Base-by-base conservation (phyloP, 805 yeast genomes). In the Zygosaccharomyces lentus region DNA sequence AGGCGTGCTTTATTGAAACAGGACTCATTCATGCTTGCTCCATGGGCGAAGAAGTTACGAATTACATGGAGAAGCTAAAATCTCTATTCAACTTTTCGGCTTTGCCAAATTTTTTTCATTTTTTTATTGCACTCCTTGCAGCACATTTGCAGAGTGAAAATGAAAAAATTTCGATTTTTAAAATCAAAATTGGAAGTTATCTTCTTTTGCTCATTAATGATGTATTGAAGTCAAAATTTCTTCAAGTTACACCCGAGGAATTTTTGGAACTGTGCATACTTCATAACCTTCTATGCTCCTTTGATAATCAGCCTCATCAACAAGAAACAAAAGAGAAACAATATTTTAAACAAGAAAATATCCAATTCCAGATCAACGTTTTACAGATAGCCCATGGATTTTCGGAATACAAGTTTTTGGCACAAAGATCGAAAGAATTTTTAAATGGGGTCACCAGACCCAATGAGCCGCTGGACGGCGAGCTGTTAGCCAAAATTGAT, bases 351-450 rank as follows among this genome's bases (percentile, higher is more conserved):
- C 27, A 36, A 36, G 51, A 49, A 35, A 43, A 26, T 21, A 34
- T 43, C 16, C 39, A 43, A 10, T 47, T 54, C 21, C 54, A 49
- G 32, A 24, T 45, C 4, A 31, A 24, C 9, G 45, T 50, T 17
- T 46, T 61, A 9, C 37, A 41, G 16, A 49, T 56, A 8, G 43
- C 62, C 2, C 46, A 53, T 17, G 64, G 64, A 3, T 61, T 61
- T 44, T 46, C 44, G 30, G 63, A 57, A 37, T 46, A 38, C 10
- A 34, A 37, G 2, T 25, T 46, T 10, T 30, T 49, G 29, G 39
- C 35, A 13, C 21, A 34, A 16, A 24, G 31, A 23, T 46, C 53
- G 16, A 29, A 37, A 27, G 29, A 17, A 6, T 49, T 49, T 26
- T 32, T 49, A 13, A 24, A 16, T 15, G 38, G 38, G 19, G 17